phyloP scores from a whole-genome alignment of 768 basidiomycete genomes.

The Mycena galericulata region DNA sequence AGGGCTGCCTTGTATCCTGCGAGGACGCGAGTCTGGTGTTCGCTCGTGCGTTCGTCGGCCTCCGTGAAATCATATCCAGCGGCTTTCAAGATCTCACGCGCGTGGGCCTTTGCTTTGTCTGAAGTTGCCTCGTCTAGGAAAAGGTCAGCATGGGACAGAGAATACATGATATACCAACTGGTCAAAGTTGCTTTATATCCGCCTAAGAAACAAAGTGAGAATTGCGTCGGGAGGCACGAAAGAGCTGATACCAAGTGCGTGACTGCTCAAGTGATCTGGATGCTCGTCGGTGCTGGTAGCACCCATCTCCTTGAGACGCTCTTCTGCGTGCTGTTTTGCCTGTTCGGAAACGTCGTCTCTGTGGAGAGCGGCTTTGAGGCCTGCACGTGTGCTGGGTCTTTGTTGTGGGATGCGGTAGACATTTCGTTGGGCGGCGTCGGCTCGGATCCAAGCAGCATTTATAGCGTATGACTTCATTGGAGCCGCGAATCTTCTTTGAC shows the following conservation, averaged over 20 bases:
- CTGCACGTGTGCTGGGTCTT: constrained; percentile 60
- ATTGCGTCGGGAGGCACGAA: no score
- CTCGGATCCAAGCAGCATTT: no score
- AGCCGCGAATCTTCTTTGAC: no score
- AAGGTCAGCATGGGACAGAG: no score
- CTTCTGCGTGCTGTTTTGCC: constrained; percentile 57
- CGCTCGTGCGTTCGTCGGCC: constrained; percentile 36
- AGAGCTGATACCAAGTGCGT: background rate
- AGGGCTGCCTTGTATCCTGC: constrained; percentile 71
- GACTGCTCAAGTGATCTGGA: constrained; percentile 6
- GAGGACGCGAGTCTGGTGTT: constrained; percentile 60
- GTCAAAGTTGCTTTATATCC: constrained; percentile 64
- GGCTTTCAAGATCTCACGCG: constrained; percentile 62
- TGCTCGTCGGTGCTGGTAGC: constrained; percentile 13
- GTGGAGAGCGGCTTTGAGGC: constrained; percentile 60
- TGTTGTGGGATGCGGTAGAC: constrained; percentile 32
- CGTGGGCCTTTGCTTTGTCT: constrained; percentile 63
- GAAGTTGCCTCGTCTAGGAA: no score
- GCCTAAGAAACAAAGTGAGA: constrained; percentile 37
- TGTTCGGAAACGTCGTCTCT: constrained; percentile 63
- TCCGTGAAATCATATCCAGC: constrained; percentile 51
- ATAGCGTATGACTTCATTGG: no score
- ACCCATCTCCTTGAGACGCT: constrained; percentile 54
- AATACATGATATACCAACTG: constrained; percentile 48
- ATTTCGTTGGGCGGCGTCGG: no score